Evolutionary conservation across 345 rosid species (phyloP).

Genomic region (Eucalyptus cloeziana): DNA sequence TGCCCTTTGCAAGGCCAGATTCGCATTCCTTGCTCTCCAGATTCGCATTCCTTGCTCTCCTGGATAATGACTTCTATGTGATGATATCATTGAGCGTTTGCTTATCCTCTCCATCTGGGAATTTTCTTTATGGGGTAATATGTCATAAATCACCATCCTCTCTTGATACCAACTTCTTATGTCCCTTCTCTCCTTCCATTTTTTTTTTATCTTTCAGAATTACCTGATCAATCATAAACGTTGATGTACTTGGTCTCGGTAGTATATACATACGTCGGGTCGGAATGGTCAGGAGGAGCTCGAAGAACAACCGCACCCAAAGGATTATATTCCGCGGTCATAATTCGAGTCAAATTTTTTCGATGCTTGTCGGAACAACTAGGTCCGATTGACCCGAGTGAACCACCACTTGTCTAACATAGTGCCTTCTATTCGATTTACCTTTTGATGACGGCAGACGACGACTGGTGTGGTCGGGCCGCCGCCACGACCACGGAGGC

Average conservation of each 20-base stretch:
- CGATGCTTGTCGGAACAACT: fast-evolving
- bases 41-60: not conserved
- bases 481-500: not conserved
- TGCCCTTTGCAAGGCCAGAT: not conserved
- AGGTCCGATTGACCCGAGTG: not conserved
- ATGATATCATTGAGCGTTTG: not conserved
- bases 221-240: not conserved
- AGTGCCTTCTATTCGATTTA: not conserved
- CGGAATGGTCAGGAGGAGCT: not conserved
- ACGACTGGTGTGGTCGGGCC: not conserved
- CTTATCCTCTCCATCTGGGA: not conserved
- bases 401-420: not conserved
- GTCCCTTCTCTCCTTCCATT: not conserved
- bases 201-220: not conserved
- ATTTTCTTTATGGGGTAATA: not conserved
- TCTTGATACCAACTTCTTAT: not conserved
- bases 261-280: not conserved
- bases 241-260: not conserved
- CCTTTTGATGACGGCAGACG: not conserved
- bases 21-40: not conserved
- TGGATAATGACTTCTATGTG: not conserved
- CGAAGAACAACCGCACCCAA: not conserved
- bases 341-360: not conserved
- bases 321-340: not conserved
- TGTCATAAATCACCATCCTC: not conserved